Evolutionary conservation across 176 grass and related monocot species (phyloP).

Genomic region (Rhynchospora tenuis): DNA sequence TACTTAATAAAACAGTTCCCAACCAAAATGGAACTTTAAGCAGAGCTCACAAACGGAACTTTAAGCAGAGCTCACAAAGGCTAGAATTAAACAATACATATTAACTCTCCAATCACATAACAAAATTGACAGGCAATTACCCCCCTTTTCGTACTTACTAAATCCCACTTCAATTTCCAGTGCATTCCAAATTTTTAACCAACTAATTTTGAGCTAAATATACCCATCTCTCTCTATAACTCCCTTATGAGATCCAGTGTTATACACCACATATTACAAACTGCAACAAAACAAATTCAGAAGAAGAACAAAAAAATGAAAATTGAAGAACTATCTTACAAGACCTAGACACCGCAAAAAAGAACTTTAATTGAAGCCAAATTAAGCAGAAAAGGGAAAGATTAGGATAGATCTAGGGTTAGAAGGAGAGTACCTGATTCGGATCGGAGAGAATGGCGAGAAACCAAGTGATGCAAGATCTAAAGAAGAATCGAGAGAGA

Average conservation of each 20-base stretch:
- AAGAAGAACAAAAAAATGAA: neutral
- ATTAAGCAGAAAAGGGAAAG: neutral
- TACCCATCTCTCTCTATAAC: neutral
- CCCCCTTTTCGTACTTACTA: neutral
- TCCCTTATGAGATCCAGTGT: neutral
- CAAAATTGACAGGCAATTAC: neutral
- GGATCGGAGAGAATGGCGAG: constrained; percentile 3
- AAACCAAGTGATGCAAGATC: constrained; percentile 3
- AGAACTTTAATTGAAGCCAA: neutral
- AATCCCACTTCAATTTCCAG: neutral
- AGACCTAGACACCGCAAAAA: neutral
- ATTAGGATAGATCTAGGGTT: constrained; percentile 20
- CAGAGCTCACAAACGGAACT: too few relatives aligned
- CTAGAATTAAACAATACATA: neutral
- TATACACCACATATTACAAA: neutral
- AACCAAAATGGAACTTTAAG: too few relatives aligned
- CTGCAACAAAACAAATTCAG: neutral
- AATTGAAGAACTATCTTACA: neutral
- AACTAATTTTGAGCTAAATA: neutral
- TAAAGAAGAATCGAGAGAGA: constrained; percentile 14
- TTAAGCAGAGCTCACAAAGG: too few relatives aligned
- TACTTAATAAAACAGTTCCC: too few relatives aligned
- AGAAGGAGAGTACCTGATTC: constrained; percentile 2
- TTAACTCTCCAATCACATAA: neutral
- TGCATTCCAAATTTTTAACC: neutral